Conservation (phyloP, 176 grass and related monocot species). For the Aegilops speltoides region DNA sequence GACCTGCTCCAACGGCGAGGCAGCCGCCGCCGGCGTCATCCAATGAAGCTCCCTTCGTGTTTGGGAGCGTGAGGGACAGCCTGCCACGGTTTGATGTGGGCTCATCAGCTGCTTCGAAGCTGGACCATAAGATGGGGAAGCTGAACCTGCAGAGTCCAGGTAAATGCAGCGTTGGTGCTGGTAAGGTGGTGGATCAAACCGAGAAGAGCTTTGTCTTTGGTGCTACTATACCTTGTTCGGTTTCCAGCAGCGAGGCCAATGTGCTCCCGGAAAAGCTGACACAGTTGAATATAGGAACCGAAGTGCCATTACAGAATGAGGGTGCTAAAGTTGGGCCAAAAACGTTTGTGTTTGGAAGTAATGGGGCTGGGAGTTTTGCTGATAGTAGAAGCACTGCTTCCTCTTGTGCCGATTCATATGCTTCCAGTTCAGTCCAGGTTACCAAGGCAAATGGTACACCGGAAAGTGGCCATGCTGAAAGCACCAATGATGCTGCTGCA, state of each 20-base stretch:
- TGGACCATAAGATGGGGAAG: constrained; percentile 54
- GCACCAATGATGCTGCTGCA: not conserved
- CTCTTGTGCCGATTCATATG: not conserved
- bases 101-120: constrained; percentile 13
- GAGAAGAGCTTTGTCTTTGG: constrained; percentile 16
- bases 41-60: constrained; percentile 29
- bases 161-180: not conserved
- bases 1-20: constrained; percentile 10
- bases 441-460: constrained; percentile 4
- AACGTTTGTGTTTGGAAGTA: constrained; percentile 57
- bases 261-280: constrained; percentile 49
- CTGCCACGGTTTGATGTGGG: constrained; percentile 40
- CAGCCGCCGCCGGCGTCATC: not conserved
- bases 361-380: constrained; percentile 24
- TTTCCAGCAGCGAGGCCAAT: constrained; percentile 10
- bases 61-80: constrained; percentile 44
- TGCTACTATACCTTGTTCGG: constrained; percentile 15
- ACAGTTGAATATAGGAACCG: constrained; percentile 54
- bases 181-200: constrained; percentile 15
- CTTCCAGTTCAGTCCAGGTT: not conserved
- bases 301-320: constrained; percentile 15
- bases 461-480: not conserved
- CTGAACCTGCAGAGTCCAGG: constrained; percentile 43
- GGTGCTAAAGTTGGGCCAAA: constrained; percentile 6
- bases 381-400: constrained; percentile 10